Evolutionary conservation across 179 eudicot genomes (phyloP).

Genomic region (Actinidia chinensis): DNA sequence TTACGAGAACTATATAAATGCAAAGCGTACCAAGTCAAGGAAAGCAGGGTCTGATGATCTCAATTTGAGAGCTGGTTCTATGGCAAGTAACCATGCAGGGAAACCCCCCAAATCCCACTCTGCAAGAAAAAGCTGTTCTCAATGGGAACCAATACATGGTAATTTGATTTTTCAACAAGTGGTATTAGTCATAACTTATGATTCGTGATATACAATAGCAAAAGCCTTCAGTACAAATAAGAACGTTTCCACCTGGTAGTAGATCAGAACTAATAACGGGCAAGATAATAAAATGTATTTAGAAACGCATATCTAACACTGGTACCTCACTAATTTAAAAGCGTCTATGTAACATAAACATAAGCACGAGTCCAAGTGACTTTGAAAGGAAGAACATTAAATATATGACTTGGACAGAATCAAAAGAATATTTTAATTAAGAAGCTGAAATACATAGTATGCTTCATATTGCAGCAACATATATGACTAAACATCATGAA

Average conservation of each 20-base stretch:
- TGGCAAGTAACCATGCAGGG: constrained; percentile 89
- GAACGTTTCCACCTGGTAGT: not conserved
- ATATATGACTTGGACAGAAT: constrained; percentile 7
- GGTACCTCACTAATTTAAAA: constrained; percentile 11
- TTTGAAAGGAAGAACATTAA: not conserved
- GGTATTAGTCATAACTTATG: no score
- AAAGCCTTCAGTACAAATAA: not conserved
- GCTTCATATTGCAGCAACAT: not conserved
- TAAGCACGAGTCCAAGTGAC: not conserved
- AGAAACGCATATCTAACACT: not conserved
- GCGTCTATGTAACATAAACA: not conserved
- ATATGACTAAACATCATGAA: not conserved
- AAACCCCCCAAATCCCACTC: constrained; percentile 99
- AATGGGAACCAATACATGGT: not conserved
- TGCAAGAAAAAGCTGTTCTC: constrained; percentile 32
- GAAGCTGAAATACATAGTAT: not conserved
- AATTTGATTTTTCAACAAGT: not conserved
- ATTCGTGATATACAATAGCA: not conserved
- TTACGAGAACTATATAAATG: not conserved
- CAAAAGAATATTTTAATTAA: not conserved
- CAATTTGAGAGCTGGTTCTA: constrained; percentile 68
- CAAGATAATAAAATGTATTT: not conserved
- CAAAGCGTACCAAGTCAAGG: constrained; percentile 58
- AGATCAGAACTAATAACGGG: not conserved
- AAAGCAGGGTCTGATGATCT: constrained; percentile 86